Conservation (phyloP, 140 eudicot species). For the Oenanthe javanica region DNA sequence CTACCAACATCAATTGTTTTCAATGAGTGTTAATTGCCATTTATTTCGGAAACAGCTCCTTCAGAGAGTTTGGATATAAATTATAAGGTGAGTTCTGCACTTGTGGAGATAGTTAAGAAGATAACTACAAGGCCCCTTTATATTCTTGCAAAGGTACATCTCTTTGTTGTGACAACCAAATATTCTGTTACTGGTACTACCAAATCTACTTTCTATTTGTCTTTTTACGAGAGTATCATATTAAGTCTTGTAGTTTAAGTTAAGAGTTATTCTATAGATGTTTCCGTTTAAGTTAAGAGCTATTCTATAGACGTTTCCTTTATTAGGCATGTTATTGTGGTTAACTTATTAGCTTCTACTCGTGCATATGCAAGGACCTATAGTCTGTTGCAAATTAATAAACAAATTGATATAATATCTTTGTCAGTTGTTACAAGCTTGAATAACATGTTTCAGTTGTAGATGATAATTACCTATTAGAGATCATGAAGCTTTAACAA, state of each 20-base stretch:
- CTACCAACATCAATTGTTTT: not conserved
- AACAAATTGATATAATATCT: too few relatives aligned
- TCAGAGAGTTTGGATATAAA: constrained; percentile 90
- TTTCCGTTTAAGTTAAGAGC: too few relatives aligned
- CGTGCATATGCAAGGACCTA: not conserved
- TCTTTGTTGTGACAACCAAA: not conserved
- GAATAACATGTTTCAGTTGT: not conserved
- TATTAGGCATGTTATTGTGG: not conserved
- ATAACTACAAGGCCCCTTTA: constrained; percentile 81
- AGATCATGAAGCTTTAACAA: not conserved
- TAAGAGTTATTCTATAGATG: too few relatives aligned
- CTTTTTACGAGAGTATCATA: not conserved
- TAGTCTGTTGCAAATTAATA: not conserved
- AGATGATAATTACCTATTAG: not conserved
- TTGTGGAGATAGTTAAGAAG: constrained; percentile 85
- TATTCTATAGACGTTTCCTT: not conserved
- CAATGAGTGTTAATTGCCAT: constrained; percentile 15
- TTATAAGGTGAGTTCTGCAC: constrained; percentile 93
- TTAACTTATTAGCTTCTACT: not conserved
- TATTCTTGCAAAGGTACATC: constrained; percentile 90
- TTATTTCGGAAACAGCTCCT: constrained; percentile 54
- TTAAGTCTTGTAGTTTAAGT: not conserved
- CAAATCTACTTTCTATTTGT: not conserved
- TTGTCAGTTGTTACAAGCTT: not conserved
- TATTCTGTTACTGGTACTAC: not conserved